These are phyloP conservation scores for Maudiozyma barnettii DNA, from an alignment of 805 yeast species.

Conservation along the genomic window DNA sequence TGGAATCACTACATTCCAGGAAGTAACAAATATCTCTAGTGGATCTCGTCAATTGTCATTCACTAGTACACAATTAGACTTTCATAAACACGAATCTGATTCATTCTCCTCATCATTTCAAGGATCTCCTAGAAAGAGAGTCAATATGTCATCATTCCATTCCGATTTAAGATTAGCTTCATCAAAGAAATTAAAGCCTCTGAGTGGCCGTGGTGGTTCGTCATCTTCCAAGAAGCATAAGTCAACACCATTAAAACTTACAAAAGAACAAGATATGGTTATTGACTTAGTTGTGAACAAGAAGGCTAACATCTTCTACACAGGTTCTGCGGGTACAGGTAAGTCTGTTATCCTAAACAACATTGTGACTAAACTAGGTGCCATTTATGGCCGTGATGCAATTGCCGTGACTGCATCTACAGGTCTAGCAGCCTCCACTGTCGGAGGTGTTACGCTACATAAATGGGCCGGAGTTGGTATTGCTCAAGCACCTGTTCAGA, in stretches of 20 bases:
- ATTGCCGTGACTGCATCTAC: constrained; percentile 94
- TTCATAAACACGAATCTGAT: not conserved
- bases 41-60: constrained; percentile 14
- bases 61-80: constrained; percentile 6
- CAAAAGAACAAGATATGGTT: constrained; percentile 44
- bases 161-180: constrained; percentile 13
- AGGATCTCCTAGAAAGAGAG: constrained; percentile 6
- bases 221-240: not conserved
- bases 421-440: constrained; percentile 89
- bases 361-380: constrained; percentile 45
- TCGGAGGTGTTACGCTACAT: constrained; percentile 86
- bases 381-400: constrained; percentile 34
- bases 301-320: constrained; percentile 52
- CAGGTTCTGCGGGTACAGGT: constrained; percentile 88
- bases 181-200: constrained; percentile 14
- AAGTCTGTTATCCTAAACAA: constrained; percentile 61
- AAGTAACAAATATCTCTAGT: constrained; percentile 7
- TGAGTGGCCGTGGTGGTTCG: not conserved
- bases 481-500: constrained; percentile 44
- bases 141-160: constrained; percentile 6
- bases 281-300: constrained; percentile 42
- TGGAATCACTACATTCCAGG: constrained; percentile 1
- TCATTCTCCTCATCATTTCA: not conserved
- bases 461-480: constrained; percentile 80
- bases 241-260: constrained; percentile 12